Evolutionary conservation across 805 yeast species (phyloP).

Genomic region (Sungouiozyma ichnusensis): DNA sequence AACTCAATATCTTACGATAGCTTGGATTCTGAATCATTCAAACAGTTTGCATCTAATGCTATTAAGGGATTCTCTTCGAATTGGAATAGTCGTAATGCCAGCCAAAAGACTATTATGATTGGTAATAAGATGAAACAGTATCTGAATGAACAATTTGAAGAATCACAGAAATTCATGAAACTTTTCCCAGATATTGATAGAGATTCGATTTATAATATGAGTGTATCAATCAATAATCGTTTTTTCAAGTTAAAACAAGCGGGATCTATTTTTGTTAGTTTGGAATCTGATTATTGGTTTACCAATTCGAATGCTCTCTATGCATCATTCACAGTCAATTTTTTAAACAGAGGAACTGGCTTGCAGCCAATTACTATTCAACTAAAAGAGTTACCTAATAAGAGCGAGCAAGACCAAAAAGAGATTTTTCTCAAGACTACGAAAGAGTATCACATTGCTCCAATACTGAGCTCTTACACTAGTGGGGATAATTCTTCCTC

Average conservation of each 20-base stretch:
- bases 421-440: not conserved
- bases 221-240: not conserved
- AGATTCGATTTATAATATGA: not conserved
- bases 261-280: not conserved
- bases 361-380: not conserved
- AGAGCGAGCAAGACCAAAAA: not conserved
- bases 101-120: not conserved
- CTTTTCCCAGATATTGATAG: not conserved
- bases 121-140: not conserved
- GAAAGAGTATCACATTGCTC: not conserved
- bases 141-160: not conserved
- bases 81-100: not conserved
- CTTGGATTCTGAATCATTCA: not conserved
- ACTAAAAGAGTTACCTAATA: not conserved
- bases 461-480: not conserved
- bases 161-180: not conserved
- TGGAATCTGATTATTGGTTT: not conserved
- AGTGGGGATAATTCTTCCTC: not conserved
- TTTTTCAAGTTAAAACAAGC: not conserved
- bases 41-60: not conserved
- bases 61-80: not conserved
- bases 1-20: not conserved
- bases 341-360: not conserved
- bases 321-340: not conserved
- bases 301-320: not conserved